Evolutionary conservation across 345 rosid genomes (phyloP), one percentile per base, ranked within the genome.

Genomic region (Diplotaxis tenuifolia): DNA sequence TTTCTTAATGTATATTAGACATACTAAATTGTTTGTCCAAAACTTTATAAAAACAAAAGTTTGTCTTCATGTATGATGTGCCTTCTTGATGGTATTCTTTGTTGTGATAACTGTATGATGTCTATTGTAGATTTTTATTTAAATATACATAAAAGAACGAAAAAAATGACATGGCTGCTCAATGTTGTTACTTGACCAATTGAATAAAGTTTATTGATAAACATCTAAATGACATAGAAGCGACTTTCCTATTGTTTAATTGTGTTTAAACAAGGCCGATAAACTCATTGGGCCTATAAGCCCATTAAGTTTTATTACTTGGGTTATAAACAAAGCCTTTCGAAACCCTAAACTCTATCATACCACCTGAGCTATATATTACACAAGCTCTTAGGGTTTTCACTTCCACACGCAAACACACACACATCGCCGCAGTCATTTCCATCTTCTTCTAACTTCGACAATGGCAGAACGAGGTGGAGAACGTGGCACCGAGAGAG

Each of bases 401-500:
- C 66, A 16, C 67, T 1, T 6, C 0, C 18, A 63, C 70, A 31
- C 71, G 21, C 42, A 22, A n/a, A 31, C 38, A 9, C 18, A 45
- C 42, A 45, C 59, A 68, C 64, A 62, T 40, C 58, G 19, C 28
- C 29, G 28, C 65, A 7, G 5, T 50, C 21, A 27, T 25, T 52
- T 7, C 58, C 21, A 27, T 7, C 20, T 6, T 31, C 18, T 28
- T 23, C 25, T 6, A 3, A 58, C 42, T 21, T 76, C 6, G 21
- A 70, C 10, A 57, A 76, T 76, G 79, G 79, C 79, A 12, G 79
- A 76, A 32, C 75, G 79, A 22, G 79, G 79, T 1, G 79, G 79
- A 65, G 77, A 73, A 29, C 71, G 77, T 0, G 70, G 70, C 4
- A 59, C 0, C 0, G 79, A 68, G 62, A 49, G 68, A 25, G 56